Evolutionary conservation across 108 stramenopile species (phyloP), one percentile per base, ranked within the genome.

Genomic region (Cyclostephanos tholiformis): DNA sequence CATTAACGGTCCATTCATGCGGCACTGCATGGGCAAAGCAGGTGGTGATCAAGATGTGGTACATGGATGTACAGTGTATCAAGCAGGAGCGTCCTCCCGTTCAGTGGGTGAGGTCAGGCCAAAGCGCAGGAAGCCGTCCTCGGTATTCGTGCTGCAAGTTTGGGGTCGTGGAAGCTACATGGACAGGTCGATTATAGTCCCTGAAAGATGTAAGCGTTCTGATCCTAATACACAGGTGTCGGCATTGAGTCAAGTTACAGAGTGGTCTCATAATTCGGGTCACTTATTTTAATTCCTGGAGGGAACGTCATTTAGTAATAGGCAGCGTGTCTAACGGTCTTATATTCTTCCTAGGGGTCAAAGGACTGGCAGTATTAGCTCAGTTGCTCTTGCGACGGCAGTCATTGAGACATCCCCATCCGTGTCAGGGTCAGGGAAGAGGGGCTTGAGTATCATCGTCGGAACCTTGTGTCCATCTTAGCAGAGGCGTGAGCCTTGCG

Each of bases 21-120:
- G 46, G 32, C 48, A 46, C 38, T 67, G 66, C 74, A 75, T 75
- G 66, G 74, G 39, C 74, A 75, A 10, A 75, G 60, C 19, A 76
- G 65, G 23, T 44, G 32, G 41, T 72, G 61, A 29, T 72, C 71
- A 19, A 74, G 46, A 17, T 56, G 55, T 19, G 72, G 64, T 1
- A 74, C 38, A 4, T 65, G 48, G 0, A 74, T 57, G 13, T 50
- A 50, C 49, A 64, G 65, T 74, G 22, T 17, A 74, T 50, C 61
- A 66, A 65, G n/a, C 11, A 46, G 25, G 1, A 22, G 16, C 14
- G 35, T 14, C 6, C 65, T 32, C 2, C 72, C 64, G 4, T 51
- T 74, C 13, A 2, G 16, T 16, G 30, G 46, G 49, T 63, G 27
- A 19, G 12, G 2, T 0, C 48, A 67, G 5, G 49, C 66, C 1